A percentile compares a stretch with the other conserved stretches of the same genome.
phyloP scores from a whole-genome alignment of 208 protist genomes.

The Wallacemonas sp. region DNA sequence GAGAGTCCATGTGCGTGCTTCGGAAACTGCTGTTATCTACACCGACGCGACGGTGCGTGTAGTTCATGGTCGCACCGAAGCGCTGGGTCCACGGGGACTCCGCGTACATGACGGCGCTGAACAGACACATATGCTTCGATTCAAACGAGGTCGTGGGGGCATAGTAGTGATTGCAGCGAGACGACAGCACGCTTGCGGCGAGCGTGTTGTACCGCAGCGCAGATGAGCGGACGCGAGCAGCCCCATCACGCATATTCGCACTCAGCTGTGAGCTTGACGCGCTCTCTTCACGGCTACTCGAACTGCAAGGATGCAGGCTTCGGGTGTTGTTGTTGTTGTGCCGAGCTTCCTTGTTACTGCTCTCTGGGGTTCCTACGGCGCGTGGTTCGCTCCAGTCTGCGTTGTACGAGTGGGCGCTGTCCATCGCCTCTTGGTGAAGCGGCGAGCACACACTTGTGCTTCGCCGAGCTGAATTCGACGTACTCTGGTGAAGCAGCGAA shows the following conservation, averaged over 20 bases:
- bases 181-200: conserved; percentile 35
- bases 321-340: neutral
- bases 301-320: neutral
- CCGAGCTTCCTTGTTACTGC: too few relatives aligned
- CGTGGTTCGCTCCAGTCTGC: too few relatives aligned
- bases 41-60: conserved; percentile 3
- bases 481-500: neutral
- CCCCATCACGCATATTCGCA: neutral
- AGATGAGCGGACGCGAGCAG: neutral
- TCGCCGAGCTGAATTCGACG: neutral
- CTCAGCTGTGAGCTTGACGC: neutral
- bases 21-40: neutral
- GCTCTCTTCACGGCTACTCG: neutral
- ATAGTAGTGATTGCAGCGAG: conserved; percentile 58
- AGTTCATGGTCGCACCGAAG: conserved; percentile 42
- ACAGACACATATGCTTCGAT: conserved; percentile 72
- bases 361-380: too few relatives aligned
- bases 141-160: conserved; percentile 53
- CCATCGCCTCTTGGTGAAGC: neutral
- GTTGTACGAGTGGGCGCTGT: neutral
- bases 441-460: neutral
- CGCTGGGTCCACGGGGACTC: conserved; percentile 55
- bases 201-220: conserved; percentile 45
- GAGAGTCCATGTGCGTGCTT: neutral
- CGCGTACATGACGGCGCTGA: conserved; percentile 70